phyloP scores from a whole-genome alignment of 306 rosid genomes.

The Lotus japonicus region DNA sequence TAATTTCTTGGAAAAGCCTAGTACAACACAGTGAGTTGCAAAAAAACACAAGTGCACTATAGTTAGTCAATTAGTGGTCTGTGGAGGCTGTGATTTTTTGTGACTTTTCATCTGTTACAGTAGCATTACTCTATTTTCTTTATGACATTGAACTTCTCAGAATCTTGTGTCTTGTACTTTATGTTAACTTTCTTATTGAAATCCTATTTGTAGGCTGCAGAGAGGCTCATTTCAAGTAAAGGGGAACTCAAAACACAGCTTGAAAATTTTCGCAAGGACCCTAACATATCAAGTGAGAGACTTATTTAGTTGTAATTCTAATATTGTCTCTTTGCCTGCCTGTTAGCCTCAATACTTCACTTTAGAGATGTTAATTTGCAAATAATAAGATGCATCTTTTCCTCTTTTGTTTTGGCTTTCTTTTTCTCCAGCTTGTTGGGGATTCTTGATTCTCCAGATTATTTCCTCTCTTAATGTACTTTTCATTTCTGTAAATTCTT shows the following conservation, averaged over 20 bases:
- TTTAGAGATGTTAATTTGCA: conserved; percentile 3
- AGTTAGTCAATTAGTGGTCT: background rate
- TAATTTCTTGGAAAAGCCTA: background rate
- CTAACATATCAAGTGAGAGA: conserved; percentile 67
- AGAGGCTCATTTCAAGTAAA: conserved; percentile 72
- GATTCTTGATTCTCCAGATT: background rate
- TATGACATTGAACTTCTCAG: background rate
- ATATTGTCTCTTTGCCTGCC: background rate
- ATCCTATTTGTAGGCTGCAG: conserved; percentile 64
- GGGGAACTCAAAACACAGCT: conserved; percentile 70
- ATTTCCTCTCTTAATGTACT: background rate
- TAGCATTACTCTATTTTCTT: background rate
- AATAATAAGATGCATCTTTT: background rate
- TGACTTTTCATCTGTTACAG: background rate
- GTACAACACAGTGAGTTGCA: background rate
- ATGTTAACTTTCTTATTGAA: conserved; percentile 6
- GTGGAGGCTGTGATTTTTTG: background rate
- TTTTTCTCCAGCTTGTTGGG: background rate
- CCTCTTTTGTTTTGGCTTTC: background rate
- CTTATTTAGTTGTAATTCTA: conserved; percentile 8
- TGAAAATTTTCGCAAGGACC: conserved; percentile 65
- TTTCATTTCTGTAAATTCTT: background rate
- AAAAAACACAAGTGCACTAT: background rate
- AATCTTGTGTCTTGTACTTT: background rate
- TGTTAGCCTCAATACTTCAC: background rate